phyloP scores from a whole-genome alignment of 495 filamentous ascomycete genomes.

The Xylaria venustula region DNA sequence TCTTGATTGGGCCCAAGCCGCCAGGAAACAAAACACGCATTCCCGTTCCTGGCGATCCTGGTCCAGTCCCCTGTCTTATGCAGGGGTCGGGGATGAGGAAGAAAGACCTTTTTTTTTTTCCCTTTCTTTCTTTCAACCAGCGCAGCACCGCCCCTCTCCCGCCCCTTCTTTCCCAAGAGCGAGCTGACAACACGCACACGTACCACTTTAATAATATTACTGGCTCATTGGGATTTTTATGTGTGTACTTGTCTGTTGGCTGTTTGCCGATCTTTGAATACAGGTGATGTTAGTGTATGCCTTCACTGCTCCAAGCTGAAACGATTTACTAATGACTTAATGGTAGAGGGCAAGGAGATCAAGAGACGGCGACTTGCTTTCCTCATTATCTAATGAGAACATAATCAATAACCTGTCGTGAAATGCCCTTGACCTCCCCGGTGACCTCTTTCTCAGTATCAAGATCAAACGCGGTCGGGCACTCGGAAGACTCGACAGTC shows the following conservation, averaged over 20 bases:
- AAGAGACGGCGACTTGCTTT: not conserved
- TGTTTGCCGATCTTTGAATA: not conserved
- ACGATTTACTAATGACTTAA: not conserved
- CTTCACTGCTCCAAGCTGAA: constrained; percentile 2
- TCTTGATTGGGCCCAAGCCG: not conserved
- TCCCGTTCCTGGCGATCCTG: constrained; percentile 13
- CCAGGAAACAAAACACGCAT: not conserved
- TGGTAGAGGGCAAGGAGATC: not conserved
- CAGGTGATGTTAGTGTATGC: not conserved
- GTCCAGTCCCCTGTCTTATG: constrained; percentile 4
- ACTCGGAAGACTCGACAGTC: not conserved
- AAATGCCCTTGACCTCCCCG: not conserved
- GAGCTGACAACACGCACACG: not conserved
- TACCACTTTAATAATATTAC: not conserved
- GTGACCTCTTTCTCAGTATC: not conserved
- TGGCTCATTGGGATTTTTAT: not conserved
- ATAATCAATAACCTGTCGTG: not conserved
- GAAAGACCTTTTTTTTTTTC: not conserved
- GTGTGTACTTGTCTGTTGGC: not conserved
- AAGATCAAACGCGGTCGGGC: not conserved
- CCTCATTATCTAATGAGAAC: not conserved
- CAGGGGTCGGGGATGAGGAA: constrained; percentile 9
- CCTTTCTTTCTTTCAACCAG: not conserved
- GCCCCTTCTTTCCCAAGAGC: no score
- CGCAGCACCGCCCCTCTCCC: constrained; percentile 12